Base-by-base conservation (phyloP, 208 protist genomes). In the Wallacemonas sp. region DNA sequence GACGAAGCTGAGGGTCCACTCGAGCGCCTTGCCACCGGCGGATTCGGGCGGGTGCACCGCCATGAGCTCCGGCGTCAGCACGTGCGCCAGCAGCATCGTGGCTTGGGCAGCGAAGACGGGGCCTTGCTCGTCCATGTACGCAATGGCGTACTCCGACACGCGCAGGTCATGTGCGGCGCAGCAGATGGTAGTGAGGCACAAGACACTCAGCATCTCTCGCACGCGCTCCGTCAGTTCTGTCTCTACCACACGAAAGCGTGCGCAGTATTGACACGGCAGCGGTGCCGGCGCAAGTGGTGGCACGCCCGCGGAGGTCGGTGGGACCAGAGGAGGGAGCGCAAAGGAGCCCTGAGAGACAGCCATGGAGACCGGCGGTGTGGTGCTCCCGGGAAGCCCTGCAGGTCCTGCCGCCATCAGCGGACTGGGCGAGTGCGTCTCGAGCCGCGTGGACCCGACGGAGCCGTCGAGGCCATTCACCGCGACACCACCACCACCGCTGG, bases 31-130 rank as follows among this genome's bases (percentile, higher is more conserved):
- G 21, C 79, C 79, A 33, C 79, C 79, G 31, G 68, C 74, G 1
- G 74, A 77, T 11, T 60, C 62, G 31, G 74, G 61, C 24, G 79
- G 79, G 70, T 84, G 72, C 15, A 70, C 79, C 4, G 79, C 67
- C 39, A 84, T 68, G 30, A 84, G 34, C 31, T 84, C 70, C 15
- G 79, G 79, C 26, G 70, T 79, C 36, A 84, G 59, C 30, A 80
- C 79, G 61, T 84, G 79, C 12, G 79, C 79, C 0, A 84, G 65
- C 64, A 84, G 58, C 79, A 84, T 80, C 21, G 79, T 84, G 12
- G 79, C 79, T 70, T 84, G 73, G 9, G 79, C 76, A 15, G 69
- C 69, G 39, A 84, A 80, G 56, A 70, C 70, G 17, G 69, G 62
- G 24, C 72, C 79, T 19, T 70, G 60, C 21, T 61, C 58, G 46